Evolutionary conservation across 768 basidiomycete genomes (phyloP), one percentile per base, ranked within the genome.

Genomic region (Lentinus tigrinus): DNA sequence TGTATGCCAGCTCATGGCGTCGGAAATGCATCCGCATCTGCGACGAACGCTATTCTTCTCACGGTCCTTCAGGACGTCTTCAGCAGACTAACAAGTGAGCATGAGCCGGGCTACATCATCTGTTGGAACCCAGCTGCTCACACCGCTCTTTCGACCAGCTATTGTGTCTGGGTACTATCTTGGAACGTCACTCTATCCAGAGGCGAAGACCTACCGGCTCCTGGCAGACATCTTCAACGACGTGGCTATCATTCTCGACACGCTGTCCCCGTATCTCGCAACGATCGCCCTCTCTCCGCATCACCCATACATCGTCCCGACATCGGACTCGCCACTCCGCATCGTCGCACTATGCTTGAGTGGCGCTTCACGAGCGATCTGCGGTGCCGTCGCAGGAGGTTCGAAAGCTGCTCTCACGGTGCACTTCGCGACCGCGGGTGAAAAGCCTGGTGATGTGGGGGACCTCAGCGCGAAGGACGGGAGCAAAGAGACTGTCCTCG

Each of bases 391-490:
- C 9, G 87, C 85, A 7, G 84, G 82, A 14, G 87, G 88, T 1
- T 87, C 88, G 3, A 89, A 88, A 67, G 81, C 87, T 2, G 85
- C 87, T 2, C 77, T 90, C 17, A 81, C 85, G 0, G 71, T 86
- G 52, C 88, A 89, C 64, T 87, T 89, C 62, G 81, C 85, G 0
- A 80, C 78, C 10, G 79, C 84, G 1, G 51, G 74, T 14, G 66
- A 58, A 10, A 79, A 80, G 0, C 76, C 75, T 40, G 86, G 86
- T 4, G 87, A 89, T 61, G 74, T 89, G 13, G 87, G 87, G 1
- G 88, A 89, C 62, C 72, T 89, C 40, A 88, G 83, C 56, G 87
- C 87, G 1, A 90, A 90, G 65, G 87, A 87, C 58, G 78, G 83
- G 0, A 88, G 87, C 68, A 85, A 85, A 60, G 87, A 89, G 70